Conservation (phyloP, 768 basidiomycete species). For the Asterophora parasitica region DNA sequence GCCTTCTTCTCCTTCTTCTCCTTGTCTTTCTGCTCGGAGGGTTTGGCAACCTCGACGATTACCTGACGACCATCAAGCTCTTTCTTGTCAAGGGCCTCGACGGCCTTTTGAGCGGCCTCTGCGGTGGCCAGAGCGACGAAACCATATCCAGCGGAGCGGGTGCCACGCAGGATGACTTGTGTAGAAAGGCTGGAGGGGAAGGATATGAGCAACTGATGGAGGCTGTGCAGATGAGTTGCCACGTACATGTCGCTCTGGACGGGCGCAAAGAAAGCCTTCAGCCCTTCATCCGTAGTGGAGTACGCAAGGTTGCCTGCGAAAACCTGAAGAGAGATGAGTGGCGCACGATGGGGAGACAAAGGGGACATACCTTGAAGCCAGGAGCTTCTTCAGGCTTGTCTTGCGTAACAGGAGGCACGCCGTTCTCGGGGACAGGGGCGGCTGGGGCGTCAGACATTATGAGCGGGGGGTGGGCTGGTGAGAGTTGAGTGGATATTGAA, state of each 20-base stretch:
- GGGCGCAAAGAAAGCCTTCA: slow-evolving; percentile 90
- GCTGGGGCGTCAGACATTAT: slow-evolving; percentile 90
- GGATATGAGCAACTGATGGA: slow-evolving; percentile 24
- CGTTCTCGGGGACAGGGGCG: slow-evolving; percentile 78
- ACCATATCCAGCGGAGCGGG: slow-evolving; percentile 86
- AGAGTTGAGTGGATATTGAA: slow-evolving; percentile 43
- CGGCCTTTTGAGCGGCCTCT: slow-evolving; percentile 84
- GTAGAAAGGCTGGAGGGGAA: slow-evolving; percentile 58
- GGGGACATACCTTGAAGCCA: slow-evolving; percentile 67
- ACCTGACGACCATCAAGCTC: slow-evolving; percentile 87
- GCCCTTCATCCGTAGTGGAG: slow-evolving; percentile 89
- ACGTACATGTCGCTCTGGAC: slow-evolving; percentile 85
- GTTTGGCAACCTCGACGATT: slow-evolving; percentile 92
- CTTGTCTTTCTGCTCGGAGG: slow-evolving; percentile 80
- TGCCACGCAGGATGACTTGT: slow-evolving; percentile 82
- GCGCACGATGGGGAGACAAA: slow-evolving; percentile 15
- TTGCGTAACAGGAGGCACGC: slow-evolving; percentile 78
- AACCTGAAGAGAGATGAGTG: slow-evolving; percentile 48
- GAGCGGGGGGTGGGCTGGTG: slow-evolving; percentile 50
- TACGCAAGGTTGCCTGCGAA: slow-evolving; percentile 97
- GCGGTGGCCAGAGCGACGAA: slow-evolving; percentile 80
- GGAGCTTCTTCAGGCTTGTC: slow-evolving; percentile 66
- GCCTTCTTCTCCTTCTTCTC: slow-evolving; percentile 75
- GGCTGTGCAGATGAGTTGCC: slow-evolving; percentile 38
- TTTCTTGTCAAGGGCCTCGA: slow-evolving; percentile 79